Evolutionary conservation across 2,329 filamentous ascomycete species (phyloP).

Genomic region (Curvularia verruculosa): DNA sequence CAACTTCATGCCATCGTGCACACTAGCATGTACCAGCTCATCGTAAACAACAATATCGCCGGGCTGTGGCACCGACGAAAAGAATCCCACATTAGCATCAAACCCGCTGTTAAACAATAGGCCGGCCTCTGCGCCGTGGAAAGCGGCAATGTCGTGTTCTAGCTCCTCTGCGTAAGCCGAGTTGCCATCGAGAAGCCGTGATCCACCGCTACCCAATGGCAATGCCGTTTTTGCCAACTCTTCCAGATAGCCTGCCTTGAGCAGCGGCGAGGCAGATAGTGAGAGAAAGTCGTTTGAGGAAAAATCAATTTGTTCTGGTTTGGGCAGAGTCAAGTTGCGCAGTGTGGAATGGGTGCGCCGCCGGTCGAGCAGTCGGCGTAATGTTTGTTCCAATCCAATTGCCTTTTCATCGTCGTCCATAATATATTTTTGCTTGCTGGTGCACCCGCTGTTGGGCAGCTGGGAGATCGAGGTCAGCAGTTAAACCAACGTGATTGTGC

Average conservation of each 20-base stretch:
- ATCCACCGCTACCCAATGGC: slow-evolving; percentile 64
- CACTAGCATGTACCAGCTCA: slow-evolving; percentile 77
- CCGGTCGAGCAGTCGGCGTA: slow-evolving; percentile 45
- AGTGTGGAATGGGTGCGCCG: slow-evolving; percentile 48
- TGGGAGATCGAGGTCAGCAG: background rate
- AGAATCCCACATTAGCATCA: slow-evolving; percentile 58
- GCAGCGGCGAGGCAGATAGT: slow-evolving; percentile 55
- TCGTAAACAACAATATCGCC: slow-evolving; percentile 67
- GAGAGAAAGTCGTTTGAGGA: slow-evolving; percentile 72
- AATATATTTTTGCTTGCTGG: slow-evolving; percentile 9
- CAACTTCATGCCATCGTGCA: slow-evolving; percentile 74
- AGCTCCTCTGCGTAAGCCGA: slow-evolving; percentile 64
- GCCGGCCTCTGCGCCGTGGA: slow-evolving; percentile 64
- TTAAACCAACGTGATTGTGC: background rate
- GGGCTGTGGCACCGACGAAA: slow-evolving; percentile 55
- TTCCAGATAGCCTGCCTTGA: slow-evolving; percentile 57
- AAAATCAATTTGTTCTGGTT: slow-evolving; percentile 59
- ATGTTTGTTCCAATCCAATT: slow-evolving; percentile 28
- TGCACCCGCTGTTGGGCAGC: background rate
- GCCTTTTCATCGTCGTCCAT: slow-evolving; percentile 8
- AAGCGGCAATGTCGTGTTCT: slow-evolving; percentile 63
- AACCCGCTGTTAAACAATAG: slow-evolving; percentile 66
- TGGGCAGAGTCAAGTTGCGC: slow-evolving; percentile 36
- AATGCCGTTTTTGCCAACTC: slow-evolving; percentile 51
- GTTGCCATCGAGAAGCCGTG: slow-evolving; percentile 70